Evolutionary conservation across 2,329 filamentous ascomycete genomes (phyloP), one percentile per base, ranked within the genome.

Genomic region (Calonectria pteridis): DNA sequence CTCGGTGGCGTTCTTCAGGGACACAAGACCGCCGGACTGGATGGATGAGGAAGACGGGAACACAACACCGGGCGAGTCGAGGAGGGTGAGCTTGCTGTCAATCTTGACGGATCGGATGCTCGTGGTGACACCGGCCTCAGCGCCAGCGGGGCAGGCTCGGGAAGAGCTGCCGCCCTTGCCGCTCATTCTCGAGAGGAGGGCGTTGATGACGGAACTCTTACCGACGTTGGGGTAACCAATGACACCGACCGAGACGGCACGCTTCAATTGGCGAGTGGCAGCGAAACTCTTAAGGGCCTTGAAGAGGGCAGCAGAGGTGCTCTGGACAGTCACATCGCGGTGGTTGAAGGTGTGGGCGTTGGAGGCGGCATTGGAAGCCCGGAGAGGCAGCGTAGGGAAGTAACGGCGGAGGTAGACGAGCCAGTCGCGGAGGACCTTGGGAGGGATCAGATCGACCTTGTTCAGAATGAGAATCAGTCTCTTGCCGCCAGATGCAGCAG

Each of bases 141-240:
- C 95, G 73, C 96, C 96, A 1, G 94, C 94, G 1, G 96, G 96
- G 84, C 95, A 98, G 53, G 95, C 94, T 75, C 82, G 85, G 43
- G 89, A 88, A 78, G 90, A 87, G 78, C 85, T 83, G 55, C 86
- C 86, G 46, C 91, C 91, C 81, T 91, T 92, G 71, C 92, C 90
- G 77, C 93, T 91, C 78, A 98, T 88, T 46, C 95, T 91, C 46
- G 94, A 92, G 26, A 95, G 93, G 70, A 98, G 92, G 20, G 95
- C 94, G 84, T 98, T 98, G 89, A 98, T 98, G 81, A 98, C 95
- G 65, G 95, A 98, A 33, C 95, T 98, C 88, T 98, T 98, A 83
- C 96, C 96, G 73, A 98, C 96, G 83, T 98, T 98, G 80, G 96
- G 96, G 84, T 98, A 98, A 33, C 96, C 96, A 79, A 98, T 97